Conservation (phyloP, 768 basidiomycete species). For the Amanita rubescens region DNA sequence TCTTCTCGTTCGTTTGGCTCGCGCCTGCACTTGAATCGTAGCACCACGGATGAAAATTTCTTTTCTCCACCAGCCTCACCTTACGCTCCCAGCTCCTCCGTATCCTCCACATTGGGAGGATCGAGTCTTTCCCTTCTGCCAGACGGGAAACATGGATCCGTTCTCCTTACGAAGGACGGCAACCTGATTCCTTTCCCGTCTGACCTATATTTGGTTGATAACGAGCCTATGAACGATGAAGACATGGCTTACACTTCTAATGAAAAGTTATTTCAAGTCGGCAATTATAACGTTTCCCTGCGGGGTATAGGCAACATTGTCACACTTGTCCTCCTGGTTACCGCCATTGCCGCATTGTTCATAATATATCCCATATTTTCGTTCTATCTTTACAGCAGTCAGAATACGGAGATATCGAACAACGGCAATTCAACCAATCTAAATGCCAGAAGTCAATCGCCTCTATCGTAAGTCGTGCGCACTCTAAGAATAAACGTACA, state of each 20-base stretch:
- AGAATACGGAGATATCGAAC: constrained; percentile 18
- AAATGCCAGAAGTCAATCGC: not conserved
- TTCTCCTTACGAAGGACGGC: constrained; percentile 12
- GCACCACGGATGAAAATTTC: not conserved
- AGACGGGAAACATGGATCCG: constrained; percentile 27
- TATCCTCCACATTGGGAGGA: constrained; percentile 19
- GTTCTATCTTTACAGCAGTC: constrained; percentile 31
- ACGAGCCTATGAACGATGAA: constrained; percentile 34
- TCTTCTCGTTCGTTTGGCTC: not conserved
- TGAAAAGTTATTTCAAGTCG: constrained; percentile 15
- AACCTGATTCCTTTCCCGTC: constrained; percentile 57
- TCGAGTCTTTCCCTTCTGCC: constrained; percentile 19
- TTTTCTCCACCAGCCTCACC: not conserved
- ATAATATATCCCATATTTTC: constrained; percentile 65
- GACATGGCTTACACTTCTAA: constrained; percentile 48
- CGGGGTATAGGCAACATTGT: constrained; percentile 50
- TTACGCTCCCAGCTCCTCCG: constrained; percentile 7
- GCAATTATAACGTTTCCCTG: constrained; percentile 15
- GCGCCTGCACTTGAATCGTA: not conserved
- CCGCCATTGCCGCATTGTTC: constrained; percentile 59
- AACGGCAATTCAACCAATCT: too few relatives aligned
- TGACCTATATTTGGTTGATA: constrained; percentile 40
- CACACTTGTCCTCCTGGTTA: constrained; percentile 52
- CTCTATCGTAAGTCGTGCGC: too few relatives aligned
- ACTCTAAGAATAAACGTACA: too few relatives aligned